Evolutionary conservation across 2,329 filamentous ascomycete genomes (phyloP).

Genomic region (Thelonectria rubi): DNA sequence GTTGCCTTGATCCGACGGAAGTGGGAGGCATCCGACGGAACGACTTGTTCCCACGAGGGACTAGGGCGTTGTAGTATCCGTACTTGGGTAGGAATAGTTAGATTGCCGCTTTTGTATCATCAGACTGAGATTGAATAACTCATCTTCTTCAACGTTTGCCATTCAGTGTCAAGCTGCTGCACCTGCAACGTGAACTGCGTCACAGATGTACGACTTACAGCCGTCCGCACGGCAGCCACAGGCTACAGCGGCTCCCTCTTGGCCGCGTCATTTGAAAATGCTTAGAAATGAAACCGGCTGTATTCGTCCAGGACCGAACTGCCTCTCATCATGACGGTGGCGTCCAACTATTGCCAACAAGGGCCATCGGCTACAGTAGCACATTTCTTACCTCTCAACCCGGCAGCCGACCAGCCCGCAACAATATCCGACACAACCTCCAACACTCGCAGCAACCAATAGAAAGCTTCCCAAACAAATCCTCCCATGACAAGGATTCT

Average conservation of each 20-base stretch:
- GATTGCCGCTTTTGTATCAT: not conserved
- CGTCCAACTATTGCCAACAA: not conserved
- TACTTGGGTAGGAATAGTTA: not conserved
- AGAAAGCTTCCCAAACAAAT: not conserved
- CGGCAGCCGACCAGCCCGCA: not conserved
- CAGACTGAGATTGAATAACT: not conserved
- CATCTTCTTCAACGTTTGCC: too few relatives aligned
- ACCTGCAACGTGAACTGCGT: too few relatives aligned
- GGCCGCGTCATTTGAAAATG: not conserved
- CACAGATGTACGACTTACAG: not conserved
- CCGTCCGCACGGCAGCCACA: too few relatives aligned
- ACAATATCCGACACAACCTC: not conserved
- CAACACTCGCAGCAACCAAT: not conserved
- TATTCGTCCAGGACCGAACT: too few relatives aligned
- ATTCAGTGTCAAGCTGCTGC: too few relatives aligned
- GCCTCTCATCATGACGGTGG: not conserved
- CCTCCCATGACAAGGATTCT: not conserved
- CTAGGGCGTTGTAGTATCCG: not conserved
- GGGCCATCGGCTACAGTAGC: too few relatives aligned
- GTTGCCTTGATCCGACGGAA: constrained; percentile 1
- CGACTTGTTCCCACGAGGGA: not conserved
- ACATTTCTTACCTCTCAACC: not conserved
- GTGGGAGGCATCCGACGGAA: not conserved
- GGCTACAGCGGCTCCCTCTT: not conserved
- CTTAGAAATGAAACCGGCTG: not conserved